These are phyloP conservation scores for Candida namnaoensis DNA, from an alignment of 805 yeast genomes.

Conservation along the genomic window DNA sequence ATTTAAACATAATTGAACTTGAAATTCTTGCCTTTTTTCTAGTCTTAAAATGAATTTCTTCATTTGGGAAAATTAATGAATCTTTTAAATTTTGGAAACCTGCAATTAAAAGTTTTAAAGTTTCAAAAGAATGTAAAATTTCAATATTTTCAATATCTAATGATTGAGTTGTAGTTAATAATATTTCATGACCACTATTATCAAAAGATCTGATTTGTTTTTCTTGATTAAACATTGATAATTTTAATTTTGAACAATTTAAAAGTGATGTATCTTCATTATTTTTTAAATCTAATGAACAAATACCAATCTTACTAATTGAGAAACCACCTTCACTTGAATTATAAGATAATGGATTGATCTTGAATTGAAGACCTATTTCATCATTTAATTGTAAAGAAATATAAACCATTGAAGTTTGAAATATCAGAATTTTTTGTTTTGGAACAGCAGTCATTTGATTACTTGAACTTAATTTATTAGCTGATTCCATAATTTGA, in stretches of 20 bases:
- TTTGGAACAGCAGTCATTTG: background rate
- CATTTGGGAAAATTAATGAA: conserved; percentile 6
- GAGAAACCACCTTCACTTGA: conserved; percentile 23
- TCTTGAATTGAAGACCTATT: conserved; percentile 14
- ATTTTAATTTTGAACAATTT: conserved; percentile 16
- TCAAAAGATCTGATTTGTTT: conserved; percentile 18
- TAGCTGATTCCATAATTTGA: conserved; percentile 16
- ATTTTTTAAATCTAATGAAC: conserved; percentile 2
- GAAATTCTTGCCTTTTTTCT: conserved; percentile 17
- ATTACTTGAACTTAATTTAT: conserved; percentile 4
- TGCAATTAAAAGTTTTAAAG: conserved; percentile 15
- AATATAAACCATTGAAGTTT: conserved; percentile 12
- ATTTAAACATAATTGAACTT: conserved; percentile 8
- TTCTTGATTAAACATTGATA: conserved; percentile 6
- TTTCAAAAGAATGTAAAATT: conserved; percentile 17
- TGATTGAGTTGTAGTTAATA: conserved; percentile 7
- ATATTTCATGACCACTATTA: conserved; percentile 19
- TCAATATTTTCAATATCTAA: conserved; percentile 17
- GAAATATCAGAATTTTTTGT: conserved; percentile 6
- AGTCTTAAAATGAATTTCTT: conserved; percentile 12
- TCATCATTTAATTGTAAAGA: conserved; percentile 3
- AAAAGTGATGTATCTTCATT: conserved; percentile 5
- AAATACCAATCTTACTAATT: conserved; percentile 24
- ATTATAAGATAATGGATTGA: conserved; percentile 38
- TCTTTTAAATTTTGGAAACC: conserved; percentile 2